Percentiles rank a stretch among this genome's conserved stretches.
These are phyloP conservation scores for Gracilaria vermiculophylla DNA, from an alignment of 23 red algal genomes.

Conservation along the genomic window DNA sequence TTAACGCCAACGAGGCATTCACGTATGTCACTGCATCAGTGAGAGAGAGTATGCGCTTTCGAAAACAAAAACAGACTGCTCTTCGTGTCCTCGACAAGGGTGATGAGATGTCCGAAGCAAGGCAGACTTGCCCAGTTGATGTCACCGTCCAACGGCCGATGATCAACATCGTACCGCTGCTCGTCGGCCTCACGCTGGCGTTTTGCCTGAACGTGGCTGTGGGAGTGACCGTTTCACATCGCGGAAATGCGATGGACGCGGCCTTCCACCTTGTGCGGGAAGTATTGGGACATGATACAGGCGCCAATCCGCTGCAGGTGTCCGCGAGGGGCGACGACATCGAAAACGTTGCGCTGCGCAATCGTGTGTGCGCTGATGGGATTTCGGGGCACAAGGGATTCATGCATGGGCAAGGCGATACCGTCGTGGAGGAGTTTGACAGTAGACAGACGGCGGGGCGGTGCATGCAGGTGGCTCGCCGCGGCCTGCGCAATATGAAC, in stretches of 20 bases:
- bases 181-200: background rate
- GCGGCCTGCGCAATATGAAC: background rate
- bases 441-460: background rate
- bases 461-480: background rate
- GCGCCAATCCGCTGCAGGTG: constrained; percentile 12
- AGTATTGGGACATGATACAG: background rate
- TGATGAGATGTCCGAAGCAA: background rate
- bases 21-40: background rate
- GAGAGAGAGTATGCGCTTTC: background rate
- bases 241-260: background rate
- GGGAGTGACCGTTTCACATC: background rate
- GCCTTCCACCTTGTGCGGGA: constrained; percentile 1
- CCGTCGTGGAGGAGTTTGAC: background rate
- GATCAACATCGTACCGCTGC: background rate
- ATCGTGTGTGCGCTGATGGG: background rate
- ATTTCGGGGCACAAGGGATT: background rate
- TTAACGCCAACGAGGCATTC: background rate
- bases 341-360: background rate
- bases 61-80: background rate
- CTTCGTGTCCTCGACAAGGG: background rate
- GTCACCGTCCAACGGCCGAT: background rate
- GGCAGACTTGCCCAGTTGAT: background rate
- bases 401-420: background rate
- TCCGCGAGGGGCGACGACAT: background rate
- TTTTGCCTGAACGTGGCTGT: background rate